Evolutionary conservation across 345 rosid species (phyloP).

Genomic region (Arabidopsis suecica): DNA sequence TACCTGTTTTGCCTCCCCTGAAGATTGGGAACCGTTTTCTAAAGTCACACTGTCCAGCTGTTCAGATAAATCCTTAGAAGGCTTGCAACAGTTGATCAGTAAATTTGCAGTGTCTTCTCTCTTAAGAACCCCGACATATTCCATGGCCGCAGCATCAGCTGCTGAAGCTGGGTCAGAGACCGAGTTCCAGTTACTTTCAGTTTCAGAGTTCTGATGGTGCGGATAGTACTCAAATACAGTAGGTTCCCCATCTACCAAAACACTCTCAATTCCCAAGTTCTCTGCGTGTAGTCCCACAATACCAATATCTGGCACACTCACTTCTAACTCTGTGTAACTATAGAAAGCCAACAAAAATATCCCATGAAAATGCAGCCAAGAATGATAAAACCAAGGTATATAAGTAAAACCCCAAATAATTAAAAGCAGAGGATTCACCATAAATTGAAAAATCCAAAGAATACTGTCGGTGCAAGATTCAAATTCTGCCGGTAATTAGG

Average conservation of each 20-base stretch:
- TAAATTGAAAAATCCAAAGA: not conserved
- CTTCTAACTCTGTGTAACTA: conserved; percentile 92
- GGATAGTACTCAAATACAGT: conserved; percentile 95
- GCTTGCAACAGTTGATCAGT: conserved; percentile 92
- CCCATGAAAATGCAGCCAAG: not conserved
- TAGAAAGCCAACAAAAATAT: not conserved
- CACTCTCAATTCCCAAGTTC: conserved; percentile 88
- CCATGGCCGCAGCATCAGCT: conserved; percentile 81
- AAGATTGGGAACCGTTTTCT: conserved; percentile 66
- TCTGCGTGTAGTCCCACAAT: conserved; percentile 90
- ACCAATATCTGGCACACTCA: conserved; percentile 91
- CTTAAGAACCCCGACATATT: conserved; percentile 68
- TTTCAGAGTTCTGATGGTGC: conserved; percentile 56
- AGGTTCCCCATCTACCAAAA: conserved; percentile 87
- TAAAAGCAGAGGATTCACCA: conserved; percentile 2
- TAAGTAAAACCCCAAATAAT: not conserved
- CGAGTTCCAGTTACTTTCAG: conserved; percentile 63
- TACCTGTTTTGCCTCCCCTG: conserved; percentile 78
- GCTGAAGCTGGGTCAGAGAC: conserved; percentile 67
- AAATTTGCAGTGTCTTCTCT: conserved; percentile 74
- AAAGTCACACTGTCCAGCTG: conserved; percentile 54
- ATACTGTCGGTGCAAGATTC: not conserved
- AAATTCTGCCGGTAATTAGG: conserved; percentile 10
- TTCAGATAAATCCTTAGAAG: conserved; percentile 66
- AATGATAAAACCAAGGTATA: conserved; percentile 1